These are phyloP conservation scores for Claviceps maximensis DNA, from an alignment of 2,329 filamentous ascomycete genomes.

Conservation along the genomic window DNA sequence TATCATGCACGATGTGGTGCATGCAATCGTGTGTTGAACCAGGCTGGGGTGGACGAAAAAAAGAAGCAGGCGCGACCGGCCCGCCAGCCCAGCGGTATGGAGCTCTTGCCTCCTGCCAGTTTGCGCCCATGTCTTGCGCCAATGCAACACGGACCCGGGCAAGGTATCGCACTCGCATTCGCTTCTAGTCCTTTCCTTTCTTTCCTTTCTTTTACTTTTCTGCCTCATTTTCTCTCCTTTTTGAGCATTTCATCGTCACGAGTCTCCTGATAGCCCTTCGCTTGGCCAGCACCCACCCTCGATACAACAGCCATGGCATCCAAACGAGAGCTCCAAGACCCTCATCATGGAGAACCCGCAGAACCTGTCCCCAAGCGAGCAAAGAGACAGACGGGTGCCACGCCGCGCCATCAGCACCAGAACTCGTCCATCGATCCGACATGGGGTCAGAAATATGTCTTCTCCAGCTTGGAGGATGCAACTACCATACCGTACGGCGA, in stretches of 20 bases:
- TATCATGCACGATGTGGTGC: too few relatives aligned
- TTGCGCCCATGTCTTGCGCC: background rate
- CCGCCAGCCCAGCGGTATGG: background rate
- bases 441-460: constrained; percentile 60
- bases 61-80: background rate
- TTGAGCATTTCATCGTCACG: background rate
- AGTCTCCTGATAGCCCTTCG: background rate
- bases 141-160: background rate
- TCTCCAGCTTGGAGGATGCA: constrained; percentile 46
- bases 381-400: constrained; percentile 13
- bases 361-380: constrained; percentile 16
- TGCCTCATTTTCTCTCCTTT: background rate
- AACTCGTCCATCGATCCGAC: constrained; percentile 43
- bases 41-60: too few relatives aligned
- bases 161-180: background rate
- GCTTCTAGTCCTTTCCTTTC: too few relatives aligned
- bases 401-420: constrained; percentile 27
- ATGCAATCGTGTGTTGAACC: background rate
- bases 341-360: constrained; percentile 16
- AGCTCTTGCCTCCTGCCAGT: background rate
- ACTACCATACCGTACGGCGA: constrained; percentile 34
- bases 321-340: constrained; percentile 21
- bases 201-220: background rate
- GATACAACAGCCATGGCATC: constrained; percentile 16
- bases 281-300: background rate